Evolutionary conservation across 345 rosid species (phyloP), one percentile per base, ranked within the genome.

Genomic region (Erysimum cheiranthoides): DNA sequence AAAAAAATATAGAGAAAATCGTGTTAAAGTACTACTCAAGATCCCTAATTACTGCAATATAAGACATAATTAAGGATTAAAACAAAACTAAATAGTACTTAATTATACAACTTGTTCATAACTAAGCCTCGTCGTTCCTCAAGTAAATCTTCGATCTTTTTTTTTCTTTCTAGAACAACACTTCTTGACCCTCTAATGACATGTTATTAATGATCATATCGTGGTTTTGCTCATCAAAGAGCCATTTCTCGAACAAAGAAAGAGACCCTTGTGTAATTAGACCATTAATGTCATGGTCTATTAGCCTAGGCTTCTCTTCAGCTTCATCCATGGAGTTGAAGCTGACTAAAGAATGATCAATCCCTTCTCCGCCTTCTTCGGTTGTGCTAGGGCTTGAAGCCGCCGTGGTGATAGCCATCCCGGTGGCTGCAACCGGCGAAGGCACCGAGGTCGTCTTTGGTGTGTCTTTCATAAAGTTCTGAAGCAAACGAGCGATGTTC

Each of bases 211-310:
- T 49, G 61, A 71, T 49, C 72, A 79, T 70, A 50, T 85, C 88
- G 17, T 82, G 80, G 72, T 69, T 79, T 61, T 84, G 88, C 64
- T 89, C 94, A 52, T 89, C 94, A 74, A 86, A 81, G 16, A 87
- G 86, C 94, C 94, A 89, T 70, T 86, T 89, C 86, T 89, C 94
- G 16, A 89, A 83, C 73, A 86, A 52, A 17, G 78, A 73, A 49
- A 89, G 82, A 10, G 91, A 86, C 43, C 79, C 84, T 50, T 82
- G 82, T 11, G 61, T 43, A 58, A 71, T 82, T 32, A 78, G 71
- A 64, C 73, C 73, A 64, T 71, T 69, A 51, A 76, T 57, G 39
- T 77, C 80, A 58, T 73, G 83, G 34, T 63, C 71, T 68, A 71
- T 13, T 39, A 81, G 79, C 76, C 81, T 87, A 77, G 86, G 80